Evolutionary conservation across 805 yeast species (phyloP).

Genomic region (Candida qinlingensis): DNA sequence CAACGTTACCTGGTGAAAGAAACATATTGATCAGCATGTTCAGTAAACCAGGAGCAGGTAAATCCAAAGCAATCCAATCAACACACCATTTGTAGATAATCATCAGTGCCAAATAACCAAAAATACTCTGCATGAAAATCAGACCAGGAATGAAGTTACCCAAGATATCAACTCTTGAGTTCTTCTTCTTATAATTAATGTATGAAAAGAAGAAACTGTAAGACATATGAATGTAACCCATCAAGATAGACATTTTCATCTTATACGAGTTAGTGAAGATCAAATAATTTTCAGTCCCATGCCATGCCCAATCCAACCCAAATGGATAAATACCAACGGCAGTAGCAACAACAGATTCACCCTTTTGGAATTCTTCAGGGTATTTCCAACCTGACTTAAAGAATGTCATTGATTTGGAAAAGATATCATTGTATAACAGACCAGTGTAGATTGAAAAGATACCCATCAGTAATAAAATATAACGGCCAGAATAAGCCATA

Average conservation of each 20-base stretch:
- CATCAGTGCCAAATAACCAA: constrained; percentile 82
- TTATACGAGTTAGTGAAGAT: constrained; percentile 92
- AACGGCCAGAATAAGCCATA: constrained; percentile 93
- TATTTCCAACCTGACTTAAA: constrained; percentile 90
- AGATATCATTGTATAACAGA: constrained; percentile 85
- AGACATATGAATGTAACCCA: constrained; percentile 94
- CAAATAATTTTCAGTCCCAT: constrained; percentile 89
- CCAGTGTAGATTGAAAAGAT: constrained; percentile 94
- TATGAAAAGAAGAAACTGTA: constrained; percentile 83
- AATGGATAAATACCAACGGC: constrained; percentile 67
- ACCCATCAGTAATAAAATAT: constrained; percentile 90
- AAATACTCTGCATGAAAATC: constrained; percentile 92
- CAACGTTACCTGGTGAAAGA: constrained; percentile 84
- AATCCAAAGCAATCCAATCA: constrained; percentile 76
- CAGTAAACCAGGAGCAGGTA: constrained; percentile 86
- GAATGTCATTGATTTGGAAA: constrained; percentile 84
- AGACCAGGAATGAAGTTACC: constrained; percentile 95
- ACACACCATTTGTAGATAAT: constrained; percentile 92
- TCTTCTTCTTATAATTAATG: constrained; percentile 68
- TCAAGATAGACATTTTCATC: constrained; percentile 91
- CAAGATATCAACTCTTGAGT: constrained; percentile 70
- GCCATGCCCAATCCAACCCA: constrained; percentile 96
- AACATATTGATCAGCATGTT: constrained; percentile 97
- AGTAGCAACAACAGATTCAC: constrained; percentile 64
- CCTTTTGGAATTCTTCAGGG: constrained; percentile 62